Evolutionary conservation across 352 stramenopile genomes (phyloP), one percentile per base, ranked within the genome.

Genomic region (Phytophthora tubulina): DNA sequence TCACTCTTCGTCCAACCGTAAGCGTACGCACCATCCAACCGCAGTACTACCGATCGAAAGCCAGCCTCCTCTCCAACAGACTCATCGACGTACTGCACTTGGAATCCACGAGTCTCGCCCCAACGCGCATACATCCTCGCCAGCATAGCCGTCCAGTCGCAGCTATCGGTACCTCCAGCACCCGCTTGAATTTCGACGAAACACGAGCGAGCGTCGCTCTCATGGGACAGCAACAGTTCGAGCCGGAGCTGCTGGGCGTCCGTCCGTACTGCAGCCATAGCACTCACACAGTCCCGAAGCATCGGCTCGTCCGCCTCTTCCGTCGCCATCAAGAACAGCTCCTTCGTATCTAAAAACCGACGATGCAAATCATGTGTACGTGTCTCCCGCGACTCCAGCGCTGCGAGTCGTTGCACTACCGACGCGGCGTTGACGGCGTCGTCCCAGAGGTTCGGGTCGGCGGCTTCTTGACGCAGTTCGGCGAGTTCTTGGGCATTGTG

Each of bases 121-220:
- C 82, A 93, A 2, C 95, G 84, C 48, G 79, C 69, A 75, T 99
- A 99, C 97, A 99, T 99, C 45, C 94, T 87, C 54, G 94, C 81
- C 21, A 99, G 76, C 84, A 99, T 99, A 15, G 84, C 84, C 6
- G 97, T 96, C 97, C 97, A 99, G 78, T 99, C 97, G 54, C 93
- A 98, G 56, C 92, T 97, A 77, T 99, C 97, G 0, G 91, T 98
- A 14, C 97, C 97, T 58, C 97, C 86, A 30, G 88, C 88, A n/a
- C 88, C 88, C 3, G 86, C 88, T 68, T 92, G 83, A 45, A 94
- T 93, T 72, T 95, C 88, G 17, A 95, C 46, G 55, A 94, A 95
- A 66, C 88, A 95, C 41, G 84, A 88, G 21, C 79, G 74, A 31
- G 74, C 36, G 39, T 93, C 88, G 44, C 81, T 90, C 35, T 86